Percentiles rank a stretch among this genome's conserved stretches.
Evolutionary conservation across 306 rosid genomes (phyloP).

Genomic region (Purshia tridentata): DNA sequence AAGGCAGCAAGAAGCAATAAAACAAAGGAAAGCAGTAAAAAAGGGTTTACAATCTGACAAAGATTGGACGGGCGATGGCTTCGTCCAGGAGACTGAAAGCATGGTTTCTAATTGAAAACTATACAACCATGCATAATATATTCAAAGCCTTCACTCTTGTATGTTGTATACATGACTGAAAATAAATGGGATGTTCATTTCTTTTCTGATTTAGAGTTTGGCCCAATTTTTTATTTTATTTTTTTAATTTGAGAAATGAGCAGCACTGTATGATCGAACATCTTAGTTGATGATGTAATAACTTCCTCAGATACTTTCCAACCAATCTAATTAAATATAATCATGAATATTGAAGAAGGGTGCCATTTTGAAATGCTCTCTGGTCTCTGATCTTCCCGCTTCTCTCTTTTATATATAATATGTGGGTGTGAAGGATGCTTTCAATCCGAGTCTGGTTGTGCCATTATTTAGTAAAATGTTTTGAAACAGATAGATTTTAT

Average conservation of each 20-base stretch:
- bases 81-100: constrained; percentile 87
- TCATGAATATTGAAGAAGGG: too few species aligned
- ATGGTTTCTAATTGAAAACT: constrained; percentile 80
- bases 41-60: constrained; percentile 87
- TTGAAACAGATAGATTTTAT: too few species aligned
- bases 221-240: background rate
- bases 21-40: constrained; percentile 72
- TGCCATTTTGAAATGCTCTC: too few species aligned
- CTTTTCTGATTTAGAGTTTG: constrained; percentile 14
- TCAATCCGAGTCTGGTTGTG: too few species aligned
- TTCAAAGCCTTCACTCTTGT: background rate
- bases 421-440: too few species aligned
- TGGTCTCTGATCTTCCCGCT: too few species aligned
- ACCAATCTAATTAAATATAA: background rate
- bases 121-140: background rate
- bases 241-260: background rate
- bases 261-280: constrained; percentile 19
- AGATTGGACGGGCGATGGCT: constrained; percentile 99
- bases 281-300: constrained; percentile 12
- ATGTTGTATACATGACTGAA: background rate
- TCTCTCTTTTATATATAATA: too few species aligned
- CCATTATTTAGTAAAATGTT: too few species aligned
- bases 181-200: constrained; percentile 14
- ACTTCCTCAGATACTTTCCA: constrained; percentile 1
- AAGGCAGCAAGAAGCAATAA: constrained; percentile 83